Evolutionary conservation across 2,329 filamentous ascomycete genomes (phyloP).

Genomic region (Septoria petroselini): DNA sequence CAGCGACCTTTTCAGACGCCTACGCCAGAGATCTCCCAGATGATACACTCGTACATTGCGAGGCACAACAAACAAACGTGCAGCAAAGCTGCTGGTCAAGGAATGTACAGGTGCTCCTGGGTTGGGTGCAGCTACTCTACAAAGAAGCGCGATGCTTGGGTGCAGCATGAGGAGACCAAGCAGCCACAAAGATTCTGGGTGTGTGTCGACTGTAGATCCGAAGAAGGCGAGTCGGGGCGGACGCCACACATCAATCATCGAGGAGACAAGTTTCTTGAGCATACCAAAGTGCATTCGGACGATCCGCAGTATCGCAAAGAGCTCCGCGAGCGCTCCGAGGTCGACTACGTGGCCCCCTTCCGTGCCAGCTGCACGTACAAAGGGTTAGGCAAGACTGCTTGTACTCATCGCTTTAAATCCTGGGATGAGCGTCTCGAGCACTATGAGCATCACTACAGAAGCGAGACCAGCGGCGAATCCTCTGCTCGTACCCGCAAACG

Average conservation of each 20-base stretch:
- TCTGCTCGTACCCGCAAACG: too few species aligned
- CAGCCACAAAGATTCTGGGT: background rate
- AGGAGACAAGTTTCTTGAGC: background rate
- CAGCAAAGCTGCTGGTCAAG: too few species aligned
- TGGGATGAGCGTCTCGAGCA: background rate
- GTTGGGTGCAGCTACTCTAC: background rate
- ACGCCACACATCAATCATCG: background rate
- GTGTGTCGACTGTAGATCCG: background rate
- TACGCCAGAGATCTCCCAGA: background rate
- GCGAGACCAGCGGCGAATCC: background rate
- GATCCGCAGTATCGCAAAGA: background rate
- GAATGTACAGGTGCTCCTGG: background rate
- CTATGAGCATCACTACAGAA: background rate
- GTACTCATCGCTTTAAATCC: background rate
- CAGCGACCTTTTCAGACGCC: too few species aligned
- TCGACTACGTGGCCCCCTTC: background rate
- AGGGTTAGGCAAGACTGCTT: too few species aligned
- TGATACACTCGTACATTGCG: background rate
- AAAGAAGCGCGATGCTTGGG: background rate
- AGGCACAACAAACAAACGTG: background rate
- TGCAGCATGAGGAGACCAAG: background rate
- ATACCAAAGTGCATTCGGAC: background rate
- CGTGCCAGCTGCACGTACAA: background rate
- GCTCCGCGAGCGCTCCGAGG: background rate
- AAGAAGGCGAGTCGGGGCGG: background rate